Conservation (phyloP, 179 eudicot genomes). For the Nepenthes alata region DNA sequence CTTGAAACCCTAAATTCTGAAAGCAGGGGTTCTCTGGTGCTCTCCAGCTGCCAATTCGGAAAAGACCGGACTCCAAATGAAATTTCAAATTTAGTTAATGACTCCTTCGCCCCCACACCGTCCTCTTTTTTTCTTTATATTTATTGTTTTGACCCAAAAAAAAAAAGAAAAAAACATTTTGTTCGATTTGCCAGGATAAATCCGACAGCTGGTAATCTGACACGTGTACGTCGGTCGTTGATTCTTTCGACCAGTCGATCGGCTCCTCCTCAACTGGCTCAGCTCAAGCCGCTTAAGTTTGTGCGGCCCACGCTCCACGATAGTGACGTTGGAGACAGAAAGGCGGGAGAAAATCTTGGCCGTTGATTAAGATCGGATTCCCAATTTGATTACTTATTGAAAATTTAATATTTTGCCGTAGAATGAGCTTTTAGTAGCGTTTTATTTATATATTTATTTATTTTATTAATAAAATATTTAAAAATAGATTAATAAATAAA, state of each 20-base stretch:
- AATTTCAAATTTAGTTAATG: constrained; percentile 29
- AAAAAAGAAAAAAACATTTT: constrained; percentile 5
- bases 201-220: constrained; percentile 39
- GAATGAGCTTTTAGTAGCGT: no score
- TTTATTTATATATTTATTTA: no score
- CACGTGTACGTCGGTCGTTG: constrained; percentile 22
- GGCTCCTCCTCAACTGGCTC: background rate
- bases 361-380: constrained; percentile 15
- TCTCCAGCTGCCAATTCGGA: background rate
- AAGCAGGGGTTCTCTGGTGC: no score
- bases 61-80: constrained; percentile 33
- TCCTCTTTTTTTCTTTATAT: background rate
- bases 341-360: constrained; percentile 27
- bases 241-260: constrained; percentile 1
- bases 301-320: background rate
- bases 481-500: no score
- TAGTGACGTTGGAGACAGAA: constrained; percentile 10
- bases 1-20: no score
- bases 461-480: no score
- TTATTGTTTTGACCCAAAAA: background rate
- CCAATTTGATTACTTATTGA: no score
- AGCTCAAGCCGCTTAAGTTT: background rate
- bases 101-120: background rate
- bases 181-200: constrained; percentile 29
- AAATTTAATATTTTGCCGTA: no score